A percentile compares a stretch with the other conserved stretches of the same genome.
phyloP scores from a whole-genome alignment of 1,139 yeast species.

The Barnettozyma hawaiiensis region DNA sequence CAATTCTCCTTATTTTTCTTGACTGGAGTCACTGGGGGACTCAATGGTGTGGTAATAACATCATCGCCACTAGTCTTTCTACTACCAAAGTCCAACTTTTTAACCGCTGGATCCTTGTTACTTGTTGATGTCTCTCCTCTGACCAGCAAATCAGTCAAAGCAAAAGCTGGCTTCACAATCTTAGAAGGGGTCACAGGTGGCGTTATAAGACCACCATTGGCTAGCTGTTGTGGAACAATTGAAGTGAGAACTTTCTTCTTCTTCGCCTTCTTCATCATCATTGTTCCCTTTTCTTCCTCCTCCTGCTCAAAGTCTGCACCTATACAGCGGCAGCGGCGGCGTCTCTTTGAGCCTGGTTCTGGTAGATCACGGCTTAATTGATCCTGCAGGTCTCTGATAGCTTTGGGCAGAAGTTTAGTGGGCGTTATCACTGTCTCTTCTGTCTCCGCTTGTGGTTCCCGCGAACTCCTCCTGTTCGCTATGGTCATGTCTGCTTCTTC shows the following conservation, averaged over 20 bases:
- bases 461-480: too few relatives aligned
- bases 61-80: neutral
- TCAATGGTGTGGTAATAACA: neutral
- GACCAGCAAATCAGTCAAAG: constrained; percentile 4
- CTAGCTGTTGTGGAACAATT: constrained; percentile 9
- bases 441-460: neutral
- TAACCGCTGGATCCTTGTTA: constrained; percentile 9
- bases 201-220: constrained; percentile 8
- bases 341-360: constrained; percentile 4
- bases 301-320: too few relatives aligned
- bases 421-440: neutral
- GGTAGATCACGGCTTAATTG: constrained; percentile 3
- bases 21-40: constrained; percentile 22
- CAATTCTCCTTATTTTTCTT: neutral
- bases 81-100: constrained; percentile 13
- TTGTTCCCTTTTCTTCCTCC: constrained; percentile 1
- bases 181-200: constrained; percentile 18
- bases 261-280: constrained; percentile 4
- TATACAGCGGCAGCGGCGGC: too few relatives aligned
- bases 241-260: constrained; percentile 4
- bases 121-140: neutral
- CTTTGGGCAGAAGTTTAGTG: constrained; percentile 8
- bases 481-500: too few relatives aligned
- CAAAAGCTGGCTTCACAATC: constrained; percentile 10
- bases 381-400: constrained; percentile 11